A percentile compares a stretch with the other conserved stretches of the same genome.
phyloP scores from a whole-genome alignment of 306 rosid genomes.

The Rosa rugosa region DNA sequence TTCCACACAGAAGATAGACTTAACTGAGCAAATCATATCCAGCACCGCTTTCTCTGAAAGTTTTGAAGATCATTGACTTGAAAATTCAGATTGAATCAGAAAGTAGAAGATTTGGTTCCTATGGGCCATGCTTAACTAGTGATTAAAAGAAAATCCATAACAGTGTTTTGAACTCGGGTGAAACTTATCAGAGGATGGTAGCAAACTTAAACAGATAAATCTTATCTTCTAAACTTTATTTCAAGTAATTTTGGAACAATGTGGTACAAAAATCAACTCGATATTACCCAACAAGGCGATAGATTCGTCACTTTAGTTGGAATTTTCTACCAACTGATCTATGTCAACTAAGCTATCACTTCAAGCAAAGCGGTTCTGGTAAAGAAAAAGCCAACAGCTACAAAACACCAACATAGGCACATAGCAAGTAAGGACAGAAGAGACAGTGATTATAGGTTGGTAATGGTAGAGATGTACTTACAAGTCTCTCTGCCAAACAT shows the following conservation, averaged over 20 bases:
- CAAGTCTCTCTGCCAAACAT: conserved; percentile 10
- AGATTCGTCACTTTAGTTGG: neutral
- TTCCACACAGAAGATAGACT: conserved; percentile 2
- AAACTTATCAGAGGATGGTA: neutral
- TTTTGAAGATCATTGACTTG: conserved; percentile 3
- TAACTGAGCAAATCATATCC: neutral
- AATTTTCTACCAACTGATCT: neutral
- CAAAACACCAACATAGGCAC: neutral
- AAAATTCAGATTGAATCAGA: neutral
- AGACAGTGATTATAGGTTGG: conserved; percentile 6
- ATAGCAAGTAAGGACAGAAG: neutral
- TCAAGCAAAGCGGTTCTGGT: neutral
- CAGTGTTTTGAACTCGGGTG: neutral
- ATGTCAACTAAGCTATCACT: neutral
- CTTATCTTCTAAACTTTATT: neutral
- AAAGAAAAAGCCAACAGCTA: conserved; percentile 9
- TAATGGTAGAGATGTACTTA: neutral
- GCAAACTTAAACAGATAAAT: neutral
- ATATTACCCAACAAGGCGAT: neutral
- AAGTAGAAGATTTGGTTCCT: neutral
- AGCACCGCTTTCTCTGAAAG: neutral
- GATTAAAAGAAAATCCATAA: neutral
- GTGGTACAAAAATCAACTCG: neutral
- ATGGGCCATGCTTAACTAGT: neutral
- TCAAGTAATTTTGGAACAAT: neutral